Percentiles rank a stretch among this genome's conserved stretches.
Conservation (phyloP, 73 alveolate species). For the Uronychia setigera region DNA sequence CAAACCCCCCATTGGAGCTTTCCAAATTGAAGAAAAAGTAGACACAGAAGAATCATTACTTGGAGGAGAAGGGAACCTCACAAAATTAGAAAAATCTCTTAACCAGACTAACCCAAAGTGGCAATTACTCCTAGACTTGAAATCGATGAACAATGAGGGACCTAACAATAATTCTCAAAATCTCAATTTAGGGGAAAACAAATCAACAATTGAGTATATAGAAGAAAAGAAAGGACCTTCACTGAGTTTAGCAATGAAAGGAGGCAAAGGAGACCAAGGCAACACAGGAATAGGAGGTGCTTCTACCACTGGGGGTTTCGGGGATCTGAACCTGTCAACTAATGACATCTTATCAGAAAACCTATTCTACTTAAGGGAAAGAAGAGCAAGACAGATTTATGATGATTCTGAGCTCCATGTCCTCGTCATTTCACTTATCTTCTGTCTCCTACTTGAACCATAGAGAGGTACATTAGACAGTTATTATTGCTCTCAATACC, state of each 20-base stretch:
- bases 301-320: conserved; percentile 39
- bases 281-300: conserved; percentile 70
- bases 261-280: conserved; percentile 63
- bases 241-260: conserved; percentile 59
- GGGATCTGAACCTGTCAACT: conserved; percentile 47
- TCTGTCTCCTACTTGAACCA: conserved; percentile 94
- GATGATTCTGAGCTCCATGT: conserved; percentile 97
- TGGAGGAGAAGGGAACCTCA: conserved; percentile 29
- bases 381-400: conserved; percentile 90
- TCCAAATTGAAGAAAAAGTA: not conserved
- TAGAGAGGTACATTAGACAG: conserved; percentile 97
- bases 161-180: not conserved
- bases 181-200: not conserved
- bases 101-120: conserved; percentile 45
- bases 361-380: conserved; percentile 84
- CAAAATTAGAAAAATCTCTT: conserved; percentile 23
- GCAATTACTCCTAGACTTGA: conserved; percentile 36
- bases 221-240: conserved; percentile 62
- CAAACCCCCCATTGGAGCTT: conserved; percentile 3
- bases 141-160: not conserved
- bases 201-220: conserved; percentile 5
- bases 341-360: not conserved
- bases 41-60: not conserved
- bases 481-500: conserved; percentile 94
- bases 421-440: conserved; percentile 78